Evolutionary conservation across 345 rosid genomes (phyloP).

Genomic region (Mallotus nudiflorus): DNA sequence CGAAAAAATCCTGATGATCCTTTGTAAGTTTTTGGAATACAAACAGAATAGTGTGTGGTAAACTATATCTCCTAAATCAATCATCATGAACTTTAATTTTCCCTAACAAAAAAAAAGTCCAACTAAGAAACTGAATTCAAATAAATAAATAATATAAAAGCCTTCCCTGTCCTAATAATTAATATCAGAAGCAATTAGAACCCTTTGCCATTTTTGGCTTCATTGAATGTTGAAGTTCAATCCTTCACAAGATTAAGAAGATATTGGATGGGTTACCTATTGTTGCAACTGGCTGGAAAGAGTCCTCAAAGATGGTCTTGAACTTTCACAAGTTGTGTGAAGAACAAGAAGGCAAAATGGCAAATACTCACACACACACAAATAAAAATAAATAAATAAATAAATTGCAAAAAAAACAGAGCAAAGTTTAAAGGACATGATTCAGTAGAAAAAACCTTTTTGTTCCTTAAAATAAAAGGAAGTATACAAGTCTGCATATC

Average conservation of each 20-base stretch:
- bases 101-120: neutral
- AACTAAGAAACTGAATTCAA: neutral
- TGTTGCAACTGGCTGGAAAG: neutral
- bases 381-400: no score
- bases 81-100: neutral
- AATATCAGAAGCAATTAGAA: neutral
- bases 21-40: neutral
- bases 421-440: neutral
- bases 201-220: neutral
- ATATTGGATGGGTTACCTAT: neutral
- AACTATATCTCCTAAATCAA: neutral
- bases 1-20: neutral
- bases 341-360: neutral
- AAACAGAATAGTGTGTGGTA: neutral
- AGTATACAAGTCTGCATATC: neutral
- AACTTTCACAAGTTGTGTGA: neutral
- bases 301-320: neutral
- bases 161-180: neutral
- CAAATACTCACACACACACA: no score
- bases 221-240: neutral
- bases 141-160: neutral
- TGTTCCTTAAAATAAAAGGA: neutral
- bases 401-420: no score
- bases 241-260: neutral
- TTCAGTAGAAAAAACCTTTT: neutral